These are phyloP conservation scores for Physcia stellaris DNA, from an alignment of 495 filamentous ascomycete genomes.

Conservation along the genomic window DNA sequence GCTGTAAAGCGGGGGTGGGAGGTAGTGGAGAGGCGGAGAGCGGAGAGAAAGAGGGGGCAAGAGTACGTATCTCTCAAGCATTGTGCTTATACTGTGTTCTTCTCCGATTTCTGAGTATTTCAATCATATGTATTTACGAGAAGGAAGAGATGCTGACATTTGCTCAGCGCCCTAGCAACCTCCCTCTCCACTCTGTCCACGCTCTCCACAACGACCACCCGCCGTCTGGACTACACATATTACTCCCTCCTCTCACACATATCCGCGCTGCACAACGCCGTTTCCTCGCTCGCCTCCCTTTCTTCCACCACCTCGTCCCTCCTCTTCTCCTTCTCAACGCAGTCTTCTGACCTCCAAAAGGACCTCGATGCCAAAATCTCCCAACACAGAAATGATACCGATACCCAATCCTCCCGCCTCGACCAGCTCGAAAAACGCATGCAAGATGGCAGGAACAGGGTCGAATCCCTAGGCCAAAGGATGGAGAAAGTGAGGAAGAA, in stretches of 20 bases:
- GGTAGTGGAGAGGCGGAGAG: constrained; percentile 28
- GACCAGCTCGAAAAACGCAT: constrained; percentile 52
- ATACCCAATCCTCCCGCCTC: constrained; percentile 56
- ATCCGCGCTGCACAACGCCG: constrained; percentile 49
- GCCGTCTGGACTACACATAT: constrained; percentile 74
- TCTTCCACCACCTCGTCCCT: constrained; percentile 46
- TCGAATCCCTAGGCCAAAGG: constrained; percentile 48
- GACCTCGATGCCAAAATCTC: constrained; percentile 55
- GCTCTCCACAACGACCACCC: constrained; percentile 42
- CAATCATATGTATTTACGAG: too few relatives aligned
- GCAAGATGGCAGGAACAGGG: constrained; percentile 43
- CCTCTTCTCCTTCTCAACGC: constrained; percentile 45
- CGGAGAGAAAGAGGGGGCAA: constrained; percentile 31
- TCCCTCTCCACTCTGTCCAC: constrained; percentile 17
- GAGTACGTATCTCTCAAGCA: constrained; percentile 26
- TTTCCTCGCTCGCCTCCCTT: constrained; percentile 56
- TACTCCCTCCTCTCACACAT: constrained; percentile 73
- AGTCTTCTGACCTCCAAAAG: constrained; percentile 42
- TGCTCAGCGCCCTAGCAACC: background rate
- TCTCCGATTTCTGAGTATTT: background rate
- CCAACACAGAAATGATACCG: constrained; percentile 46
- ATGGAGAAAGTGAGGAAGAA: constrained; percentile 49
- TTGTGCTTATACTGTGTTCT: constrained; percentile 23
- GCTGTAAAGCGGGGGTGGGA: constrained; percentile 26
- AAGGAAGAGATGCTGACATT: too few relatives aligned